These are phyloP conservation scores for Claviceps paspali DNA, from an alignment of 2,329 filamentous ascomycete genomes.

Conservation along the genomic window DNA sequence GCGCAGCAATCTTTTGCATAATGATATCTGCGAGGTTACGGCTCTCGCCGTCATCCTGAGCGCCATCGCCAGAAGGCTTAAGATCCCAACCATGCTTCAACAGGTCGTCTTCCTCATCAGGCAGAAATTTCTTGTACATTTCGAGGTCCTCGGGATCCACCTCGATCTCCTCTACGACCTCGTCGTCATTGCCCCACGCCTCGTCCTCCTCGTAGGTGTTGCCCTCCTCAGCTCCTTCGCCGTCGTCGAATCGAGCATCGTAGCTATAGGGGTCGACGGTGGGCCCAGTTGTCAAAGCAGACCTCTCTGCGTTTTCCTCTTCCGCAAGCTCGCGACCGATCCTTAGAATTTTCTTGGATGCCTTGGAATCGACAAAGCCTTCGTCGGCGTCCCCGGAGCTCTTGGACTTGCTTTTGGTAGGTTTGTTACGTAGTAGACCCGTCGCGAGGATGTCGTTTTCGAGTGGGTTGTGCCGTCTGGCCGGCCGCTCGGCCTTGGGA, in stretches of 20 bases:
- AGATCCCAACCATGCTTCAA: conserved; percentile 48
- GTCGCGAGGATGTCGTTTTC: conserved; percentile 70
- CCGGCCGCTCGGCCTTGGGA: conserved; percentile 38
- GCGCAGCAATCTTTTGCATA: conserved; percentile 80
- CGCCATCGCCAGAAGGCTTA: conserved; percentile 28
- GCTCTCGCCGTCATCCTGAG: conserved; percentile 31
- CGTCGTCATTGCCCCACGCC: conserved; percentile 68
- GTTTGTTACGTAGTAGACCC: conserved; percentile 56
- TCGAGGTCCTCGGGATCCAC: conserved; percentile 81
- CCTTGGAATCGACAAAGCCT: conserved; percentile 71
- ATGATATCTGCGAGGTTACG: conserved; percentile 89
- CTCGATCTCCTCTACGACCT: conserved; percentile 56
- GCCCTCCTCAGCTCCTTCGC: conserved; percentile 28
- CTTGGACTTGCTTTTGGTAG: conserved; percentile 54
- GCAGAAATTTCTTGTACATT: conserved; percentile 82
- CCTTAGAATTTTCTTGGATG: conserved; percentile 75
- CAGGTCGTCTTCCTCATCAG: conserved; percentile 54
- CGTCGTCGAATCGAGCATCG: conserved; percentile 55
- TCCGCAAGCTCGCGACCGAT: conserved; percentile 81
- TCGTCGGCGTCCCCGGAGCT: conserved; percentile 46
- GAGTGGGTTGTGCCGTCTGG: conserved; percentile 74
- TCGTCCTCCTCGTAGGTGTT: conserved; percentile 41
- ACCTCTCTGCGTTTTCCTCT: conserved; percentile 43
- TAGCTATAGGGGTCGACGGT: conserved; percentile 54
- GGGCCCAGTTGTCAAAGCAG: conserved; percentile 22